Evolutionary conservation across 164 flowering plant genomes (phyloP), one percentile per base, ranked within the genome.

Genomic region (Buxus sempervirens): DNA sequence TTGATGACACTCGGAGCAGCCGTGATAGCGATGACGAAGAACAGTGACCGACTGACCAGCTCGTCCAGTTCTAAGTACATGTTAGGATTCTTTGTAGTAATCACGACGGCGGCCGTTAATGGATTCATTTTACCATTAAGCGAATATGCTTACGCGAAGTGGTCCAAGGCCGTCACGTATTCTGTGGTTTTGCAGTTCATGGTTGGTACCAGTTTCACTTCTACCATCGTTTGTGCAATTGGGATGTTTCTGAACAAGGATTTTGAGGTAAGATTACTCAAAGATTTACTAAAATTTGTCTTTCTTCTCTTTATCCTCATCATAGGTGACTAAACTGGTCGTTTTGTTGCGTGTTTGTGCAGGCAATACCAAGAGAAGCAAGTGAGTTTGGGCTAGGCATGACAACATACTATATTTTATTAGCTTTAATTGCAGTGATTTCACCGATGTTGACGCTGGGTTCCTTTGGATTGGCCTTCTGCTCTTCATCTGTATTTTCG

Each of bases 191-290:
- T 84, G 77, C 82, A 84, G 69, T 65, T 75, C 22, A 84, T 82
- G 62, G 21, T 82, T 22, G 77, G 80, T 1, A 45, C 77, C 59
- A 32, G 61, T 19, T 22, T 82, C 26, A 73, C 65, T 20, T 78
- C 81, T 1, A 79, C 81, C 21, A 15, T 62, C 0, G 62, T 79
- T 28, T 77, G 77, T 72, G 48, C 71, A 0, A 28, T 76, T 5
- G 83, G 82, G 25, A 84, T 84, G 85, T 55, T 74, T 1, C 9
- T 82, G 24, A 74, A 80, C 71, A 77, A 82, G 0, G 87, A 81
- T 54, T 80, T 84, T 25, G 28, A 75, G 83, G 87, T 80, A 32
- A 38, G 23, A n/a, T 0, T 5, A 54, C n/a, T 18, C 22, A 54
- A 19, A 54, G 9, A 54, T 54, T 1, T 15, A 54, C 7, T 32